Base-by-base conservation (phyloP, 352 stramenopile genomes). In the Blastocystis sp. region DNA sequence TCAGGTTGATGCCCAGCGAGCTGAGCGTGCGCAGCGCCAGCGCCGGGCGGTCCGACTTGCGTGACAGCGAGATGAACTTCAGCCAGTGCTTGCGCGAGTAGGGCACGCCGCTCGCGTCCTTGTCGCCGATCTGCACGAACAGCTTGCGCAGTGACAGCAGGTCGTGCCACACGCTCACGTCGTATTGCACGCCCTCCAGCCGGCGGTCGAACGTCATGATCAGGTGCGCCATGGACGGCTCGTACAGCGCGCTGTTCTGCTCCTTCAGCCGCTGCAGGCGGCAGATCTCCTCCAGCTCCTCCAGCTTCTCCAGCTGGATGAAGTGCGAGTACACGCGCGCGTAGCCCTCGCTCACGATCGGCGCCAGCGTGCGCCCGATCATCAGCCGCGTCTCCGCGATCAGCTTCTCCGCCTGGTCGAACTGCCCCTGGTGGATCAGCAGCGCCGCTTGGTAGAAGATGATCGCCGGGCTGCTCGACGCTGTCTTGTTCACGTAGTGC, bases 261-360 rank as follows among this genome's bases (percentile, higher is more conserved):
- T 90, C 90, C 89, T 94, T 90, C n/a, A 93, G 89, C 78, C 97
- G 96, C 81, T 95, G 94, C 87, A 97, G 96, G 64, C 92, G 93
- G 64, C 98, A 95, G n/a, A 99, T 96, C 91, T 99, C 97, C 90
- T 99, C 95, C 89, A 99, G 90, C 89, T 99, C 96, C 57, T 94
- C 94, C 11, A 99, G 91, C 77, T 97, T 94, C 92, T 99, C 96
- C 76, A 98, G 92, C 64, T 94, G 97, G 7, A 99, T 95, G 91
- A 98, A 97, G 82, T 94, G 96, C 52, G 92, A 92, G 89, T 99
- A 99, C 2, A 95, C 95, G 24, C 97, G 93, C 62, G 93, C 97
- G 91, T 99, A 99, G 4, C 93, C 97, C 91, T 99, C 96, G 48
- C 95, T 94, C 48, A 98, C 95, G 21, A 99, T 93, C 40, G 96